Evolutionary conservation across 257 asterid genomes (phyloP).

Genomic region (Avicennia marina): DNA sequence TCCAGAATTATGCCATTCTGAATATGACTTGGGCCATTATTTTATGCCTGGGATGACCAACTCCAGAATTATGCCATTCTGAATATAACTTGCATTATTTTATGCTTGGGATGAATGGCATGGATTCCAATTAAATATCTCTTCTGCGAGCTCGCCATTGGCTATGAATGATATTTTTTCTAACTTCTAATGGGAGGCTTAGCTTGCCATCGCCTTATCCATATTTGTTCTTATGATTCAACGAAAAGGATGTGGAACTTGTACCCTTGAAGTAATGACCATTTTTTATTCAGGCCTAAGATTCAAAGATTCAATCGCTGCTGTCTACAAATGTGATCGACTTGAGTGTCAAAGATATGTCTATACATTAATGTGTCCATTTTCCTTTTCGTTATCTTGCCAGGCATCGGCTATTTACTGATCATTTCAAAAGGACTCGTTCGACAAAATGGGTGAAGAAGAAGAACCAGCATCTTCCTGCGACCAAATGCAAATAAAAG

Average conservation of each 20-base stretch:
- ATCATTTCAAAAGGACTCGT: slow-evolving; percentile 69
- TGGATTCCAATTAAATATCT: no score
- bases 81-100: neutral
- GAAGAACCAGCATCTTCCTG: slow-evolving; percentile 37
- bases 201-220: neutral
- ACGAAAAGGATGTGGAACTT: neutral
- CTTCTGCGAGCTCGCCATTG: no score
- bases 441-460: slow-evolving; percentile 72
- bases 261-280: neutral
- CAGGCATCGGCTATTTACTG: slow-evolving; percentile 75
- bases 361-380: neutral
- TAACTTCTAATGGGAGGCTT: neutral
- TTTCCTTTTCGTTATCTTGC: neutral
- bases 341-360: neutral
- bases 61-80: neutral
- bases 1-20: neutral
- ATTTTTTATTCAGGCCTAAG: neutral
- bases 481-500: slow-evolving; percentile 16
- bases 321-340: neutral
- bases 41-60: neutral
- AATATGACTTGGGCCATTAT: neutral
- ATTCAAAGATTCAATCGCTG: neutral
- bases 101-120: neutral
- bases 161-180: no score
- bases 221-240: no score